Evolutionary conservation across 2,329 filamentous ascomycete species (phyloP), one percentile per base, ranked within the genome.

Genomic region (Penicillium sp.): DNA sequence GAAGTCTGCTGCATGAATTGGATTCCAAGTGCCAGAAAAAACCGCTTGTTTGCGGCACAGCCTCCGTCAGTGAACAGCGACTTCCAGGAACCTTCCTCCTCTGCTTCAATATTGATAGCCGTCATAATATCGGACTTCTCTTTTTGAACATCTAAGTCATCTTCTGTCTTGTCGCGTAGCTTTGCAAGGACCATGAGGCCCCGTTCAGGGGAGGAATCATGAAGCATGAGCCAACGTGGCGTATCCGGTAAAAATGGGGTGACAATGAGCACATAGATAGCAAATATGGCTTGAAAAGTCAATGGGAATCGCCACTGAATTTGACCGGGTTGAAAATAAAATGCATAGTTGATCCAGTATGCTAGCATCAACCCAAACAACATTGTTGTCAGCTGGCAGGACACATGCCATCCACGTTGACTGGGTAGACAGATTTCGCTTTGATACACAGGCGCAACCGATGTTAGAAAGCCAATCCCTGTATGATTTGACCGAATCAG

Each of bases 391-490:
- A 67, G 50, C 50, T 71, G 64, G 43, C 64, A 67, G 19, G 62
- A 70, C 10, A 72, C 55, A 50, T 64, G 62, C 68, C 67, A 69
- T 10, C 70, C 70, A 27, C 70, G 57, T 51, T 72, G 63, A 14
- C 59, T 63, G 9, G 66, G 61, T 3, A 57, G 55, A 43, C 62
- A 64, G 4, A 71, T 63, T 49, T 71, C 70, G 29, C 61, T 62
- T 51, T 72, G 69, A 31, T 71, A 71, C 4, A 71, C 67, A 5
- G 70, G 70, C 6, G 67, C 65, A 35, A 66, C 64, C 14, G 62
- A 65, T 8, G 66, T 71, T 11, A 64, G 51, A 14, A 65, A 62
- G 19, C 69, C 67, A 42, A 68, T 61, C 1, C 62, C 58, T 57
- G 43, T 11, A 39, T 29, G 21, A 9, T 26, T 10, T n/a, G 25